These are phyloP conservation scores for Pseudoturritis turrita DNA, from an alignment of 345 rosid species.

Conservation along the genomic window DNA sequence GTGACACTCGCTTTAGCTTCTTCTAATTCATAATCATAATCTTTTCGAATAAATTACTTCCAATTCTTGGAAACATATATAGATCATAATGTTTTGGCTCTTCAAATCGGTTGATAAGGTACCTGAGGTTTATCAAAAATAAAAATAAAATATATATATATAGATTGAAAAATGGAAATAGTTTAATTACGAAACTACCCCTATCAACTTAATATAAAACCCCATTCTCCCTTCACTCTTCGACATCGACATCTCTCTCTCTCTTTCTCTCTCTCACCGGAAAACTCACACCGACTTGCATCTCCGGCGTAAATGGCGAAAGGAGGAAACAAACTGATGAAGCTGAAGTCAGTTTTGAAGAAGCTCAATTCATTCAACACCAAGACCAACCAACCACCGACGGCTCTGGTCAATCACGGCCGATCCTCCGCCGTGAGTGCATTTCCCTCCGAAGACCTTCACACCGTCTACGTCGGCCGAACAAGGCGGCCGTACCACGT, in stretches of 20 bases:
- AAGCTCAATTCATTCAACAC: constrained; percentile 77
- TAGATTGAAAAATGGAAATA: too few species aligned
- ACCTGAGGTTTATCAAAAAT: constrained; percentile 4
- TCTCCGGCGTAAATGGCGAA: constrained; percentile 47
- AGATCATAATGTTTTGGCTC: not conserved
- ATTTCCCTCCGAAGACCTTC: constrained; percentile 45
- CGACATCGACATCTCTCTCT: not conserved
- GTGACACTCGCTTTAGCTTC: constrained; percentile 5
- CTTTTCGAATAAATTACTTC: constrained; percentile 6
- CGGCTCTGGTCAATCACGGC: constrained; percentile 23
- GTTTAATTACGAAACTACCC: constrained; percentile 5
- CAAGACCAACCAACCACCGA: constrained; percentile 35
- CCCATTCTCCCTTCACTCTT: not conserved
- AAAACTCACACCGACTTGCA: constrained; percentile 5
- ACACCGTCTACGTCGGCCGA: constrained; percentile 72
- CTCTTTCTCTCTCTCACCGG: constrained; percentile 13
- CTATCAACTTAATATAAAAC: constrained; percentile 9
- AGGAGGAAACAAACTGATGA: constrained; percentile 68
- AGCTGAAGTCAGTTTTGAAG: constrained; percentile 78
- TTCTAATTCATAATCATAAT: constrained; percentile 21
- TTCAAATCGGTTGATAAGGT: not conserved
- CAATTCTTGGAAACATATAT: constrained; percentile 7
- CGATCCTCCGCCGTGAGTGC: constrained; percentile 40
- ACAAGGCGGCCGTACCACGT: constrained; percentile 69
- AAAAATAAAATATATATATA: too few species aligned